Percentiles rank a stretch among this genome's conserved stretches.
Conservation (phyloP, 2,329 filamentous ascomycete species). For the Trichoderma gracile region DNA sequence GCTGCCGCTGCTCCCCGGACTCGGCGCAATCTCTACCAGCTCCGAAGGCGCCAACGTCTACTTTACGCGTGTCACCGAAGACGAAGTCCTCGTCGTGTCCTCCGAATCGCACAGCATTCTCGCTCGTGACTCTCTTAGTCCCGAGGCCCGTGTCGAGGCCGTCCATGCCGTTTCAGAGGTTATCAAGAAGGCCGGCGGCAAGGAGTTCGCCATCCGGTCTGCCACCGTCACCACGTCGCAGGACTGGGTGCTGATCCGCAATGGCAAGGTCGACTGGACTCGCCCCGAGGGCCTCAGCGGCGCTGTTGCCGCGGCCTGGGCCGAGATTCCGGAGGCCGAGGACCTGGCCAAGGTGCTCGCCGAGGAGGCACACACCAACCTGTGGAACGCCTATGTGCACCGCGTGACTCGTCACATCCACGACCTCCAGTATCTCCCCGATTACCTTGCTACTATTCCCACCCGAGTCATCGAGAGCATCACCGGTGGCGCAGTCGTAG, state of each 20-base stretch:
- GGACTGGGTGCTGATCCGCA: slow-evolving; percentile 82
- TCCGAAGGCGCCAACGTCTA: slow-evolving; percentile 79
- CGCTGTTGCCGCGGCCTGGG: slow-evolving; percentile 77
- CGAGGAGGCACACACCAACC: slow-evolving; percentile 80
- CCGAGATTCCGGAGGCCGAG: slow-evolving; percentile 72
- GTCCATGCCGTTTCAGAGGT: slow-evolving; percentile 80
- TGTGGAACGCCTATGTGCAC: slow-evolving; percentile 81
- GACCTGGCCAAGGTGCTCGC: slow-evolving; percentile 78
- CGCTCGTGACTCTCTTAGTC: slow-evolving; percentile 67
- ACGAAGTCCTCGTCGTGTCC: slow-evolving; percentile 72
- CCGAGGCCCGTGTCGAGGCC: slow-evolving; percentile 46
- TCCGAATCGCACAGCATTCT: slow-evolving; percentile 76
- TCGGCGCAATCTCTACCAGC: slow-evolving; percentile 76
- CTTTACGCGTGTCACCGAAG: slow-evolving; percentile 78
- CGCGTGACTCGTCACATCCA: slow-evolving; percentile 77
- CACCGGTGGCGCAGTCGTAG: slow-evolving; percentile 54
- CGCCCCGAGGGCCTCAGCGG: slow-evolving; percentile 81
- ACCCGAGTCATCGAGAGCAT: slow-evolving; percentile 66
- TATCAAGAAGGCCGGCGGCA: slow-evolving; percentile 63
- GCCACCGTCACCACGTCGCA: slow-evolving; percentile 67
- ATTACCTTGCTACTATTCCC: slow-evolving; percentile 70
- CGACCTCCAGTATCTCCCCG: slow-evolving; percentile 76
- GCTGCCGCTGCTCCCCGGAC: slow-evolving; percentile 68
- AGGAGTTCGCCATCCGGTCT: slow-evolving; percentile 74
- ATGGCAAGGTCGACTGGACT: slow-evolving; percentile 78